Percentiles rank a stretch among this genome's conserved stretches.
These are phyloP conservation scores for Lithocarpus polystachyus DNA, from an alignment of 306 rosid genomes.

Conservation along the genomic window DNA sequence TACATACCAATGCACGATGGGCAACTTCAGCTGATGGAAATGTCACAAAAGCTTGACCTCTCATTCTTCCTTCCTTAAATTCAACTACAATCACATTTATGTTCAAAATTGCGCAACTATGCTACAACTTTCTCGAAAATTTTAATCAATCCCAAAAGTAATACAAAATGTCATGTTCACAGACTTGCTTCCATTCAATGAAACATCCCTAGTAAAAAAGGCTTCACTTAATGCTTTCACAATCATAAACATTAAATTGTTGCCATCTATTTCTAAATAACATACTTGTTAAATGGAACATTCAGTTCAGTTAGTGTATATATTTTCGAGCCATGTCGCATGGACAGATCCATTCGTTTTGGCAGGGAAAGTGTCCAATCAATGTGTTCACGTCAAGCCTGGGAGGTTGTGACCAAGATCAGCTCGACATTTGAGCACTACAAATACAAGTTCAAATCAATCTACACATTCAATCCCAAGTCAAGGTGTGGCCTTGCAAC, in stretches of 20 bases:
- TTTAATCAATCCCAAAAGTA: background rate
- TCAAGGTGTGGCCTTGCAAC: no score
- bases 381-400: no score
- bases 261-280: background rate
- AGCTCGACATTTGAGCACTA: no score
- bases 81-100: constrained; percentile 12
- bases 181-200: background rate
- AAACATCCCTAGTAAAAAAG: background rate
- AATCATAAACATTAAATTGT: background rate
- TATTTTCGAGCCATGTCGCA: no score
- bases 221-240: background rate
- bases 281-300: background rate
- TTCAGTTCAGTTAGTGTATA: background rate
- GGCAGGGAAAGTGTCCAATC: no score
- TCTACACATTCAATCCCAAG: no score
- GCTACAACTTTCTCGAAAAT: background rate
- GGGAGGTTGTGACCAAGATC: no score
- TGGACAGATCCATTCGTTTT: no score
- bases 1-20: constrained; percentile 74
- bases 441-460: no score
- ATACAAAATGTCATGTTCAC: background rate
- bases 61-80: constrained; percentile 98
- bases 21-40: constrained; percentile 84
- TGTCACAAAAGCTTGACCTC: constrained; percentile 93
- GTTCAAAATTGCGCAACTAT: constrained; percentile 3